A percentile compares a stretch with the other conserved stretches of the same genome.
Conservation (phyloP, 495 filamentous ascomycete genomes). For the Parmelia sp. region DNA sequence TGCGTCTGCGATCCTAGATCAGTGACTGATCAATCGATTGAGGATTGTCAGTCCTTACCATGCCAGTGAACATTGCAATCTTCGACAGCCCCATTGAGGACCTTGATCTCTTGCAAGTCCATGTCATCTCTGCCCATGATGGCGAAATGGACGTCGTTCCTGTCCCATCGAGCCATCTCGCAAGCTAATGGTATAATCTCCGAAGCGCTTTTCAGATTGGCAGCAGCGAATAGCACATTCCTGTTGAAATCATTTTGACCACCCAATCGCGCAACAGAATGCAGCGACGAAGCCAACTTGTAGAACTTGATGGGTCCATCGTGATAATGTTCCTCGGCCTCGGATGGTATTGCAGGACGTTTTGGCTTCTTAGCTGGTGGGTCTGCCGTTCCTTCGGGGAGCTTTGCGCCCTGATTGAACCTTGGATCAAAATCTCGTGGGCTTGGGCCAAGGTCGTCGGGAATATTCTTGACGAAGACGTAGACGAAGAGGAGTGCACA, state of each 20-base stretch:
- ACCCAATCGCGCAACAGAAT: conserved; percentile 34
- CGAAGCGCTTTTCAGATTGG: conserved; percentile 45
- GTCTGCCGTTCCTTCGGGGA: conserved; percentile 25
- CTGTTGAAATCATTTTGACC: conserved; percentile 32
- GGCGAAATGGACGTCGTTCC: conserved; percentile 49
- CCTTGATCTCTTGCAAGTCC: conserved; percentile 44
- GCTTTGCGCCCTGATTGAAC: conserved; percentile 15
- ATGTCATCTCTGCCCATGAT: conserved; percentile 50
- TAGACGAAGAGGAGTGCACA: conserved; percentile 41
- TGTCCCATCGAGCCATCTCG: conserved; percentile 41
- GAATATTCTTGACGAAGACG: conserved; percentile 51
- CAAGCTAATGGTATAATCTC: conserved; percentile 50
- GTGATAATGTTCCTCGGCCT: conserved; percentile 40
- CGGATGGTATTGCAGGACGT: conserved; percentile 17
- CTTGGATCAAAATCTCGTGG: conserved; percentile 21
- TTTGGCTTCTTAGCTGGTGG: conserved; percentile 20
- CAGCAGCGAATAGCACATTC: conserved; percentile 46
- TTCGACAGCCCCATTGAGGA: conserved; percentile 40
- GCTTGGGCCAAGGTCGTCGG: conserved; percentile 34
- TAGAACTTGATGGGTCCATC: conserved; percentile 53
- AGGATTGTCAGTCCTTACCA: conserved; percentile 32
- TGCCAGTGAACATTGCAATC: conserved; percentile 51
- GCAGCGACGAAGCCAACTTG: conserved; percentile 45
- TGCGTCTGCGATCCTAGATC: conserved; percentile 36
- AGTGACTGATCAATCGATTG: conserved; percentile 9